A percentile compares a stretch with the other conserved stretches of the same genome.
These are phyloP conservation scores for Dissophora ornata DNA, from an alignment of 192 early-diverging fungal species.

Conservation along the genomic window DNA sequence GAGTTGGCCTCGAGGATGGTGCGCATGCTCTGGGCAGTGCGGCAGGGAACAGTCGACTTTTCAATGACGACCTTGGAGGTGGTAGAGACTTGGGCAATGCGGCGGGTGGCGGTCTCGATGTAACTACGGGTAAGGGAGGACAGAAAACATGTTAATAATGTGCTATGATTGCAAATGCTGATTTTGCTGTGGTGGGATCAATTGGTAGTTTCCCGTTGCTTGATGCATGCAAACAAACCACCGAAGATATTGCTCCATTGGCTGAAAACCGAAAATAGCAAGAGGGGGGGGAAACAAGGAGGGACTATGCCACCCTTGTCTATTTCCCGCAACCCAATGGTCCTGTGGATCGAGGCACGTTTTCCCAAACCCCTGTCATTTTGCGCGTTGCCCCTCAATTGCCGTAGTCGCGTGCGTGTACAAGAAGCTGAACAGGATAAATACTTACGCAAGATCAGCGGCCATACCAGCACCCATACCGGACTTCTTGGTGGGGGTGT, in stretches of 20 bases:
- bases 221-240: not conserved
- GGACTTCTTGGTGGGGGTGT: conserved; percentile 88
- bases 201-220: conserved; percentile 2
- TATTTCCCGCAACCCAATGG: conserved; percentile 11
- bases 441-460: conserved; percentile 83
- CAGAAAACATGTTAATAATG: too few species aligned
- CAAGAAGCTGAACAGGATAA: not conserved
- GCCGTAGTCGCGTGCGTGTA: not conserved
- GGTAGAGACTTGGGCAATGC: conserved; percentile 84
- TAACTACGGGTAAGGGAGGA: conserved; percentile 58
- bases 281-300: not conserved
- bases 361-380: not conserved
- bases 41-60: conserved; percentile 95
- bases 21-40: conserved; percentile 87
- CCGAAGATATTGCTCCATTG: not conserved
- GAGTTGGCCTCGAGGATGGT: conserved; percentile 87
- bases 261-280: conserved; percentile 1
- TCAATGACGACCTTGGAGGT: conserved; percentile 92
- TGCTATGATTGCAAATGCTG: not conserved
- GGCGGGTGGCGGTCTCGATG: conserved; percentile 82
- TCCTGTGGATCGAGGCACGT: conserved; percentile 8
- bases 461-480: conserved; percentile 84
- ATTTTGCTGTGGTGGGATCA: not conserved
- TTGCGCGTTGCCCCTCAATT: not conserved
- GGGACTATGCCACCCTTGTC: not conserved